These are phyloP conservation scores for Nitzschia sp. DNA, from an alignment of 108 stramenopile genomes.

Conservation along the genomic window DNA sequence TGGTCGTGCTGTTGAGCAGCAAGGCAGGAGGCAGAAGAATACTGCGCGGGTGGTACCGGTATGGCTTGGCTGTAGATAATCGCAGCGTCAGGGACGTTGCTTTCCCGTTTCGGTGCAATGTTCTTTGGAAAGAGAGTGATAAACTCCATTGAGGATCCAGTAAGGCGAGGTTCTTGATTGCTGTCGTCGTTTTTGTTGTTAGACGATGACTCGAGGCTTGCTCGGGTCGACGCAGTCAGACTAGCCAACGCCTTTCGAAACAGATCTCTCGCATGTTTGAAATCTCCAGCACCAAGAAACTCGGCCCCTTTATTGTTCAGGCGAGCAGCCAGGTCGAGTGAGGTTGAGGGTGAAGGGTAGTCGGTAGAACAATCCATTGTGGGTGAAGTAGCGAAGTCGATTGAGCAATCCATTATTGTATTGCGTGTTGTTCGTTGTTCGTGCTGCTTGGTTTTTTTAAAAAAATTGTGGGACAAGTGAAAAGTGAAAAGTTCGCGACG, in stretches of 20 bases:
- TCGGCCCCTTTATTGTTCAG: constrained; percentile 10
- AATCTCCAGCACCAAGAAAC: background rate
- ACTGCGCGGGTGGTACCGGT: background rate
- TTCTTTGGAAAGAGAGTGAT: background rate
- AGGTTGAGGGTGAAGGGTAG: background rate
- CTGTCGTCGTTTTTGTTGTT: background rate
- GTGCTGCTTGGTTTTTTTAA: no score
- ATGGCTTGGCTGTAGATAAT: constrained; percentile 9
- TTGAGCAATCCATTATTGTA: background rate
- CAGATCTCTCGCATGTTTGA: background rate
- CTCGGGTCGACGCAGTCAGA: background rate
- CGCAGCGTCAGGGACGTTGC: background rate
- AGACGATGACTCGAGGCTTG: no score
- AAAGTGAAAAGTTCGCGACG: no score
- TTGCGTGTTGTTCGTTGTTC: background rate
- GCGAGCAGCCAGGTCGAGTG: background rate
- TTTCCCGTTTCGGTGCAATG: background rate
- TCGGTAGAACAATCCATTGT: background rate
- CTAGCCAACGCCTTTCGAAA: constrained; percentile 6
- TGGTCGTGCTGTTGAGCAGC: background rate
- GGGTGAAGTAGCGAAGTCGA: background rate
- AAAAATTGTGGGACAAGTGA: no score
- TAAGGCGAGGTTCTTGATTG: no score
- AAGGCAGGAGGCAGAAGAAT: background rate
- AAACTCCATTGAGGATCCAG: background rate